Base-by-base conservation (phyloP, 345 rosid species). In the Populus deltoides region DNA sequence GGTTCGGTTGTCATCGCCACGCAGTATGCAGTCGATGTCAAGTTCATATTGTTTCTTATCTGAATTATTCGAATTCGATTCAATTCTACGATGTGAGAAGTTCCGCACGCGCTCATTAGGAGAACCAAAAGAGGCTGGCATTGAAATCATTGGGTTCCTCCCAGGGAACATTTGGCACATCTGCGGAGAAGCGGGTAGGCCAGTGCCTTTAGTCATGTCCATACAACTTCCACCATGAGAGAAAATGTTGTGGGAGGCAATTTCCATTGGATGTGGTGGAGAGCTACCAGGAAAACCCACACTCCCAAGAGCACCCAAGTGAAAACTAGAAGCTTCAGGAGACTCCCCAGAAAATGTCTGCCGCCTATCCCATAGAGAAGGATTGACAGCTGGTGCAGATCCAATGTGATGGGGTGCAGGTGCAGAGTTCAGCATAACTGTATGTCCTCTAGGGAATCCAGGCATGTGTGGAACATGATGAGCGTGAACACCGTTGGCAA, bases 11-110 rank as follows among this genome's bases (percentile, higher is more conserved):
- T 95, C 99, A 25, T 93, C 99, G 35, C 97, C 97, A 74, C 80
- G 88, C 82, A 87, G 70, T 80, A 95, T 93, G 78, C 89, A 90
- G 45, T 95, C 99, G 78, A 90, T 68, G 69, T 95, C 98, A 79
- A 95, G 98, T 85, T 95, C 99, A 81, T 88, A 95, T 59, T 86
- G 97, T 79, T 86, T 95, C 89, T 91, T 94, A 68, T 90, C 94
- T 78, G 88, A 87, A 81, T 86, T 84, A 68, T 91, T 83, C 75
- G 87, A 83, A 70, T 90, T 84, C 5, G 83, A 83, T 74, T 95
- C 99, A 78, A 86, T 93, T 85, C 99, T 89, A 35, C 97, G 92
- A 79, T 82, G 79, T 65, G 79, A 75, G 57, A 75, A 78, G 49
- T 63, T 95, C 79, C 97, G 88, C 78, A 80, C 84, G 68, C 97